Evolutionary conservation across 768 basidiomycete species (phyloP).

Genomic region (Mycena galopus): DNA sequence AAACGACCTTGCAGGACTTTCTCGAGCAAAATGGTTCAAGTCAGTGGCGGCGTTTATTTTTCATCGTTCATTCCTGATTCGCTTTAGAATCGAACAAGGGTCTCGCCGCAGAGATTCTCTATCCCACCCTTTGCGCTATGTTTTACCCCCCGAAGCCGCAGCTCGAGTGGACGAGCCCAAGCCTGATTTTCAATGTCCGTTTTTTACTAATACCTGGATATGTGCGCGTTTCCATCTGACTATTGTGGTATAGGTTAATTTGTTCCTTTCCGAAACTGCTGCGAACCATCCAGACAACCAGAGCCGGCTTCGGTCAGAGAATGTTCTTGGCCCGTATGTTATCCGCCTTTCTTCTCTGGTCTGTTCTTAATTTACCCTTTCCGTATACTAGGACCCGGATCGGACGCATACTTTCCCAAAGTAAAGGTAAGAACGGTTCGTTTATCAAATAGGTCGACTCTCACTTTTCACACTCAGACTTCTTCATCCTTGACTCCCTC

Average conservation of each 20-base stretch:
- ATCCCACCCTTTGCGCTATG: conserved; percentile 21
- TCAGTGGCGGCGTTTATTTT: not conserved
- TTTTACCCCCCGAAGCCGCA: not conserved
- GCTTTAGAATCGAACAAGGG: conserved; percentile 10
- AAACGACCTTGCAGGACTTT: conserved; percentile 23
- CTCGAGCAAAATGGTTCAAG: conserved; percentile 15
- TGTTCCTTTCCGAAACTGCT: conserved; percentile 18
- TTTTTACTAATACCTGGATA: conserved; percentile 9
- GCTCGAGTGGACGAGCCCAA: conserved; percentile 21
- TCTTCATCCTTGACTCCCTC: conserved; percentile 26
- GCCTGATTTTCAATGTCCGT: conserved; percentile 25
- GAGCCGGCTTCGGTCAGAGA: conserved; percentile 21
- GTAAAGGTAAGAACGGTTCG: not conserved
- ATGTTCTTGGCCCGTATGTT: conserved; percentile 32
- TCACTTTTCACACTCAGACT: conserved; percentile 15
- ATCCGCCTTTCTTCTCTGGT: not conserved
- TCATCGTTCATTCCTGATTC: not conserved
- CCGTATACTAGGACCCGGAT: conserved; percentile 9
- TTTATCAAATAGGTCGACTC: not conserved
- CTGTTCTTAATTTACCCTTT: too few relatives aligned
- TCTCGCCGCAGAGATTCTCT: conserved; percentile 6
- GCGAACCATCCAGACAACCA: conserved; percentile 24
- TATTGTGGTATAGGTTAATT: conserved; percentile 24
- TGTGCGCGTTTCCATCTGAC: conserved; percentile 21
- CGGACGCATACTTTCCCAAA: conserved; percentile 15